Base-by-base conservation (phyloP, 164 flowering plant species). In the Piper longum region DNA sequence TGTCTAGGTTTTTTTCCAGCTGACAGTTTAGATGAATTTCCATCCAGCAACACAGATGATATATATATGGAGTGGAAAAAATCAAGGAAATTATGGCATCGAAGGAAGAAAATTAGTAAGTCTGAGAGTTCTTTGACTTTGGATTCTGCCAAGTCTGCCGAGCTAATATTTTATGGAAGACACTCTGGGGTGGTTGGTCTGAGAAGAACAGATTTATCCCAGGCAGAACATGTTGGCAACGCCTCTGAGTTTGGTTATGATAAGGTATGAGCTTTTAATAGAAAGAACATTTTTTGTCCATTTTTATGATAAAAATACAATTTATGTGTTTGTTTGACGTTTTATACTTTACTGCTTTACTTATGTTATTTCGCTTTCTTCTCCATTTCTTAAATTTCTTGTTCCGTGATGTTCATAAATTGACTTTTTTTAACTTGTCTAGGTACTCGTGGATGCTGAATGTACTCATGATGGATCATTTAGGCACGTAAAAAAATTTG, bases 381-480 rank as follows among this genome's bases (percentile, higher is more conserved):
- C 36, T 26, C 36, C 36, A 26, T 26, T 26, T 26, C 36, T 2
- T 26, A 26, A 26, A 26, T 26, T 26, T 26, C 36, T 26, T 26
- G 36, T 26, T 26, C 36, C 36, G 36, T 26, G 1, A 26, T 26
- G 36, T 59, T 26, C n/a, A n/a, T 45, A 45, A 45, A 17, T 4
- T 48, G 40, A 18, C 17, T 56, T 61, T 56, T 1, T 61, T 26
- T 26, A 26, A 19, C 45, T 36, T 60, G 61, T 62, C 75, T 79
- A 89, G 96, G 96, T 92, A 57, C 95, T 93, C 45, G 97, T 93
- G 70, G 98, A 93, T 82, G 98, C 98, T 44, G 98, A 93, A 62
- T 93, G 97, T 75, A 93, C 98, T n/a, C 98, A 93, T 80, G 98
- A 93, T 79, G 97, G 97, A 16, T 93, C 97, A 67, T 72, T 93